Evolutionary conservation across 805 yeast species (phyloP).

Genomic region (Jamesozyma piceae): DNA sequence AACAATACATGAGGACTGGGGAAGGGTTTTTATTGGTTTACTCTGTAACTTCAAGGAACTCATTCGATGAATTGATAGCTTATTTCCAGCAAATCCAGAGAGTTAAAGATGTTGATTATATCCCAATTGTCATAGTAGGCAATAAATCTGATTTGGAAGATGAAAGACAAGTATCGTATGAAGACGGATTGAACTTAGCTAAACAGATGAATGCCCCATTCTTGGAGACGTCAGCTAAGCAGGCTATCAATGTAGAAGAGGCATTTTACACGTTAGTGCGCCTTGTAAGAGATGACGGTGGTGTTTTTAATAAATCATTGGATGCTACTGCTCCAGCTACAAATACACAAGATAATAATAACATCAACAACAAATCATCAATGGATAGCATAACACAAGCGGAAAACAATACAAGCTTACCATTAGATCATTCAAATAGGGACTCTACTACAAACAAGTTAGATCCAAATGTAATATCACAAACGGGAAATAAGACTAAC

Average conservation of each 20-base stretch:
- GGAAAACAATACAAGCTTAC: not conserved
- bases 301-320: slow-evolving; percentile 19
- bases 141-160: slow-evolving; percentile 68
- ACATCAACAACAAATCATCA: not conserved
- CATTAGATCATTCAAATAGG: not conserved
- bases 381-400: not conserved
- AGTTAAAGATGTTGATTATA: slow-evolving; percentile 66
- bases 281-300: slow-evolving; percentile 37
- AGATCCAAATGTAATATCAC: not conserved
- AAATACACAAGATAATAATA: not conserved
- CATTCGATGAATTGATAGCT: slow-evolving; percentile 75
- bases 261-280: slow-evolving; percentile 66
- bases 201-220: slow-evolving; percentile 60
- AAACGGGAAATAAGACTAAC: not conserved
- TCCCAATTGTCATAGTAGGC: slow-evolving; percentile 75
- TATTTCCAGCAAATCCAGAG: slow-evolving; percentile 73
- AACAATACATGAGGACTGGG: slow-evolving; percentile 92
- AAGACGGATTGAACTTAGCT: slow-evolving; percentile 57
- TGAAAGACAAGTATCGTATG: slow-evolving; percentile 63
- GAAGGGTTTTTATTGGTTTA: slow-evolving; percentile 89
- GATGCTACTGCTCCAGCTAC: not conserved
- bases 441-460: not conserved
- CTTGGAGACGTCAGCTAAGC: slow-evolving; percentile 89
- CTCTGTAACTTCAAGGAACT: slow-evolving; percentile 72
- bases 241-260: slow-evolving; percentile 80